phyloP scores from a whole-genome alignment of 345 rosid genomes.

The Salix caprea region DNA sequence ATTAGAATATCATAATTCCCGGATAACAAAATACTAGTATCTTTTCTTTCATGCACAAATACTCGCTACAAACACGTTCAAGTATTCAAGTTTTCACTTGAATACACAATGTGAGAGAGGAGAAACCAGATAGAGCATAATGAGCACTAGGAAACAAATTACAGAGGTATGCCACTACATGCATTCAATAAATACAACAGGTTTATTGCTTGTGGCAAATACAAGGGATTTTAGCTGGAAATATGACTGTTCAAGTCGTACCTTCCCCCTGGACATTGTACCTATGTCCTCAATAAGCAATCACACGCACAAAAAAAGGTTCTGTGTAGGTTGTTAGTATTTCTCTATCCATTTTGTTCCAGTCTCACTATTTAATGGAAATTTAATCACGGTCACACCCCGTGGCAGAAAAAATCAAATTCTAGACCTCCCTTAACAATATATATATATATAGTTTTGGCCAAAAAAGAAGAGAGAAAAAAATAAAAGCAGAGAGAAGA shows the following conservation, averaged over 20 bases:
- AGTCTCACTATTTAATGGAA: neutral
- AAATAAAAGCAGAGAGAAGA: too few relatives aligned
- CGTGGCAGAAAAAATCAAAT: too few relatives aligned
- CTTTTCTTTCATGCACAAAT: neutral
- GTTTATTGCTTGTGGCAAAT: neutral
- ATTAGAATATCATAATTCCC: neutral
- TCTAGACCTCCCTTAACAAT: too few relatives aligned
- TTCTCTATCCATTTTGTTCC: neutral
- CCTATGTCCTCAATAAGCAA: neutral
- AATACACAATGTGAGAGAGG: neutral
- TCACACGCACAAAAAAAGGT: neutral
- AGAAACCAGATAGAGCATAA: neutral
- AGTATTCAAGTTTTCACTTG: neutral
- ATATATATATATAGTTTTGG: too few relatives aligned
- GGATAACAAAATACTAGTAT: neutral
- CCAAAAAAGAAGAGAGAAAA: too few relatives aligned
- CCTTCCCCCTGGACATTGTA: neutral
- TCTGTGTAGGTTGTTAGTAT: neutral
- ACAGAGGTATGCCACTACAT: neutral
- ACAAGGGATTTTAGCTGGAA: neutral
- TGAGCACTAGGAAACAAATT: neutral
- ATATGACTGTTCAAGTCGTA: neutral
- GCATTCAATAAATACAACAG: neutral
- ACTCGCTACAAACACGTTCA: neutral
- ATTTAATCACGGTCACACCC: neutral